Evolutionary conservation across 2,329 filamentous ascomycete genomes (phyloP), one percentile per base, ranked within the genome.

Genomic region (Neofusicoccum sp.): DNA sequence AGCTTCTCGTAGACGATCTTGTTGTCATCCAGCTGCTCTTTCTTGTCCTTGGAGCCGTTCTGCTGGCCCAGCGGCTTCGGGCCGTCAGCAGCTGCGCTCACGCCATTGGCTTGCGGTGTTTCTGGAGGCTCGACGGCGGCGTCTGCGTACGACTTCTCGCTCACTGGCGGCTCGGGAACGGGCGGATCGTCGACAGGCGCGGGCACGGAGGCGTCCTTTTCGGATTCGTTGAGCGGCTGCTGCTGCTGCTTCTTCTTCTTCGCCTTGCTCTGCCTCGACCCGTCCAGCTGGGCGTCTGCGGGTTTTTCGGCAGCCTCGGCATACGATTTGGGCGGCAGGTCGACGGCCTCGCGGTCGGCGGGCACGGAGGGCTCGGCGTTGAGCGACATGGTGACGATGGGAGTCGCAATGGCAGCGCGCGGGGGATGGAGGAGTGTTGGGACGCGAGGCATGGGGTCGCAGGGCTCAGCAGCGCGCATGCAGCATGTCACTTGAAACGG

Each of bases 1-100:
- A 79, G 72, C 62, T 77, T 78, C 68, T 82, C 76, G 57, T 77
- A 78, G 11, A 80, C 63, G 7, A 78, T 63, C 28, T 70, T 68
- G 33, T 68, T 63, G 16, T 68, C 66, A 16, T 63, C 57, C 41
- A 62, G 60, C 34, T 48, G 63, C 62, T 53, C 53, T 8, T 16
- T 26, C 12, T 45, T 34, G 9, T 49, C 57, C 33, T 49, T 34
- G 1, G 34, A 40, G 57, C 47, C 56, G 7, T 51, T 58, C 62
- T 62, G 62, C 64, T 65, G 53, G 9, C 49, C 57, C 33, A 43
- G 31, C 20, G 44, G n/a, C 12, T 24, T 47, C 30, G 36, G 30
- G 31, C 43, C 59, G 24, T 33, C 38, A 11, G 40, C 26, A 8
- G 9, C 28, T 20, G 4, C 48, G 41, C 43, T 49, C 30, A 45